Percentiles rank a stretch among this genome's conserved stretches.
These are phyloP conservation scores for Linanthus parryae DNA, from an alignment of 148 eudicot genomes.

Conservation along the genomic window DNA sequence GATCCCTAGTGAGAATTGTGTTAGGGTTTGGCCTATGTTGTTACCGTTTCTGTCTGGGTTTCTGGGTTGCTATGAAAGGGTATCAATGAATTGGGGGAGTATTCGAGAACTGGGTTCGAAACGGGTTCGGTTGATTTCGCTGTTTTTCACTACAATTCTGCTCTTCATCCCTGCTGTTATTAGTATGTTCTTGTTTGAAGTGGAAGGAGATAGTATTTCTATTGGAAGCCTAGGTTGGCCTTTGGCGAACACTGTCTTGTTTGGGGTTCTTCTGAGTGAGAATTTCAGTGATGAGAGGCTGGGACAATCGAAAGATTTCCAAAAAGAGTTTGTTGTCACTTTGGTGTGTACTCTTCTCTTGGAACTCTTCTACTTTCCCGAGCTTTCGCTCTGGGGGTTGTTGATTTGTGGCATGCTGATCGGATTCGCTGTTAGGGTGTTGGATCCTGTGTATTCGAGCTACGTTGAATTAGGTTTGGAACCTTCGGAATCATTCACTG, in stretches of 20 bases:
- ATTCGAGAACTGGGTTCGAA: conserved; percentile 61
- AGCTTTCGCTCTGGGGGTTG: conserved; percentile 95
- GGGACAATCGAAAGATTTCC: conserved; percentile 50
- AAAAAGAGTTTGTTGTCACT: conserved; percentile 75
- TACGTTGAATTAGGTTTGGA: conserved; percentile 69
- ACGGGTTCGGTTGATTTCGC: conserved; percentile 55
- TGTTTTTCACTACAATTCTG: conserved; percentile 67
- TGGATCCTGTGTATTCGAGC: conserved; percentile 37
- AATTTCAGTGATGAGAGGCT: conserved; percentile 62
- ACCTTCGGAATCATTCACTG: conserved; percentile 46
- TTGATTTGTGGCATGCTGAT: conserved; percentile 69
- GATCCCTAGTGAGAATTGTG: conserved; percentile 49
- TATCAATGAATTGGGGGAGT: conserved; percentile 49
- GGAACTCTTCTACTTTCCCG: conserved; percentile 87
- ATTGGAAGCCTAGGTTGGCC: conserved; percentile 72
- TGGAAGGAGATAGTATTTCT: conserved; percentile 68
- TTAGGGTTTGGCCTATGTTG: conserved; percentile 83
- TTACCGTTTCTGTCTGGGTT: conserved; percentile 88
- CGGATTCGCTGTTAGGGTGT: conserved; percentile 62
- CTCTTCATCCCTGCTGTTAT: conserved; percentile 77
- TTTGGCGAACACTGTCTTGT: conserved; percentile 79
- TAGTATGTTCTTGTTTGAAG: conserved; percentile 78
- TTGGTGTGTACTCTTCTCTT: conserved; percentile 65
- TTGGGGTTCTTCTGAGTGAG: conserved; percentile 93
- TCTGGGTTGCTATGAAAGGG: conserved; percentile 71